Conservation (phyloP, 2,329 filamentous ascomycete genomes). For the Exophiala sp. region DNA sequence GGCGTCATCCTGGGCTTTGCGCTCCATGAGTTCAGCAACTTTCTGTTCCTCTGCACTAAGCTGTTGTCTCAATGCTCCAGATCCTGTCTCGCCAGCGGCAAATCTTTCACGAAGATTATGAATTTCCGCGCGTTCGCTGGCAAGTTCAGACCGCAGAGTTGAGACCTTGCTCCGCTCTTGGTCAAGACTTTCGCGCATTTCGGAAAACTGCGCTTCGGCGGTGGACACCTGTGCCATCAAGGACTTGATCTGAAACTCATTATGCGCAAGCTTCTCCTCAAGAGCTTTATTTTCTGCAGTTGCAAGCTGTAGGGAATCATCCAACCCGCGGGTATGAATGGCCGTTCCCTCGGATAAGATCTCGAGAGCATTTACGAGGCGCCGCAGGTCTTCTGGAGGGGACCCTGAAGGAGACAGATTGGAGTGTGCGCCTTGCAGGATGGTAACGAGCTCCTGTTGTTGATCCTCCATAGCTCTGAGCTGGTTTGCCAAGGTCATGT, state of each 20-base stretch:
- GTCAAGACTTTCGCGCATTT: slow-evolving; percentile 51
- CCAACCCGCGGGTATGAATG: slow-evolving; percentile 54
- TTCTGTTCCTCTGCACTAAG: slow-evolving; percentile 70
- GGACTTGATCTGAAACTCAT: slow-evolving; percentile 54
- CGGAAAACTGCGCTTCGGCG: slow-evolving; percentile 48
- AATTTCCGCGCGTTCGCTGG: slow-evolving; percentile 64
- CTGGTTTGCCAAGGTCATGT: slow-evolving; percentile 48
- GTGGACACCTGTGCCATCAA: slow-evolving; percentile 47
- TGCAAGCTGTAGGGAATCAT: slow-evolving; percentile 55
- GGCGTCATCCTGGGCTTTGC: slow-evolving; percentile 69
- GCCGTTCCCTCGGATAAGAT: slow-evolving; percentile 54
- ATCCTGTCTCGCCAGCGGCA: slow-evolving; percentile 75
- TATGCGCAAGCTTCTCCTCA: slow-evolving; percentile 49
- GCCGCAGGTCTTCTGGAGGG: slow-evolving; percentile 51
- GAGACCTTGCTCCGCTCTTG: slow-evolving; percentile 44
- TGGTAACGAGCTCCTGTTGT: slow-evolving; percentile 48
- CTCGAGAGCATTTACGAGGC: slow-evolving; percentile 56
- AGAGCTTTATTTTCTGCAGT: slow-evolving; percentile 59
- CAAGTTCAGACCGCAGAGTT: slow-evolving; percentile 48
- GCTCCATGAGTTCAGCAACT: slow-evolving; percentile 60
- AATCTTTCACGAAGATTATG: slow-evolving; percentile 63
- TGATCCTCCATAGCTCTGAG: slow-evolving; percentile 49
- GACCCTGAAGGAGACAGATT: slow-evolving; percentile 52
- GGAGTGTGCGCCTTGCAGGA: slow-evolving; percentile 54
- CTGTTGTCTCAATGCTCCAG: slow-evolving; percentile 67